Evolutionary conservation across 1,284 basidiomycete genomes (phyloP), one percentile per base, ranked within the genome.

Genomic region (Moesziomyces sp.): DNA sequence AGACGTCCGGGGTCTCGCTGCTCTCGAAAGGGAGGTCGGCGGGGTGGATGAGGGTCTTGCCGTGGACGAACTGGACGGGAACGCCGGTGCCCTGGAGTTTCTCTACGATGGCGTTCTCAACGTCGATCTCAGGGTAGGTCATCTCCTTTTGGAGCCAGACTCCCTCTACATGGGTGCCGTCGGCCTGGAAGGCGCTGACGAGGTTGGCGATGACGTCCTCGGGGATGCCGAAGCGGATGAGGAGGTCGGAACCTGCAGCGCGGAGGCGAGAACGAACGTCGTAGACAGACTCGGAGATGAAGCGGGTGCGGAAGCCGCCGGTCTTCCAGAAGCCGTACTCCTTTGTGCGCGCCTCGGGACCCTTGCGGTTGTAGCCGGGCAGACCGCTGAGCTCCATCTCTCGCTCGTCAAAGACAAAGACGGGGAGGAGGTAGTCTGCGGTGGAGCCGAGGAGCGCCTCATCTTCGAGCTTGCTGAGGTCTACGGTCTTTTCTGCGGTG

Each of bases 391-490:
- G 82, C 64, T 88, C 88, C 57, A 88, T 78, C 66, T 86, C 85
- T 8, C 86, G 83, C 54, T 87, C 86, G 69, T 88, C 87, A 54
- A 88, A 87, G 58, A 88, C 86, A 77, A 86, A 88, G 48, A 88
- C 74, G 2, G 88, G 88, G 3, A 89, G 79, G 56, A 88, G 84
- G 58, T 87, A 85, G 10, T 86, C 87, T 38, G 81, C 66, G 21
- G 70, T 59, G 4, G 76, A 77, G 43, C 68, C 69, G 11, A 76
- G 69, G 19, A 74, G 85, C 72, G 38, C 79, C 64, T 50, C 77
- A 59, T 52, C 75, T 48, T 68, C 57, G 50, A 76, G 49, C 33
- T 68, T 67, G 52, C 67, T 78, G 21, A 69, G 62, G 35, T 72
- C 65, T 28, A 75, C 57, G 2, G 64, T 71, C 60, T 64, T 67